phyloP scores from a whole-genome alignment of 1,139 yeast genomes.

The Sugiyamaella paludigena region DNA sequence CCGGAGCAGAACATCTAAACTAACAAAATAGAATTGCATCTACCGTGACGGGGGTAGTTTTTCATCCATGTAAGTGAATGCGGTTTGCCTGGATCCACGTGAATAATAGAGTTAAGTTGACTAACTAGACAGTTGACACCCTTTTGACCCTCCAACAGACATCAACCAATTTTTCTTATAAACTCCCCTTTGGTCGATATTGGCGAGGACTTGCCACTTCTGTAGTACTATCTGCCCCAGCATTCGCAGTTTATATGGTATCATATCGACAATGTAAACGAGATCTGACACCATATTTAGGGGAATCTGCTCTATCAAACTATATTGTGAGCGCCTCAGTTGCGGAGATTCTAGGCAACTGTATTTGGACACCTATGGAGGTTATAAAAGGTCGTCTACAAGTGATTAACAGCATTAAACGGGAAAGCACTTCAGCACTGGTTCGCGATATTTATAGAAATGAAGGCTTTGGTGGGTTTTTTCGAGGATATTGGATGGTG shows the following conservation, averaged over 20 bases:
- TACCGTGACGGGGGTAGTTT: constrained; percentile 27
- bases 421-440: constrained; percentile 22
- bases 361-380: constrained; percentile 44
- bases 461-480: constrained; percentile 40
- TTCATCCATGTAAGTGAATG: constrained; percentile 33
- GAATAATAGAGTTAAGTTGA: neutral
- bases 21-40: constrained; percentile 6
- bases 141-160: constrained; percentile 39
- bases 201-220: constrained; percentile 42
- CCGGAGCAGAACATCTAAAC: neutral
- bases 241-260: constrained; percentile 39
- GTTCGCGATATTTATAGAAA: constrained; percentile 27
- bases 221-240: constrained; percentile 39
- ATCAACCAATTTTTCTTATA: constrained; percentile 30
- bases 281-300: constrained; percentile 34
- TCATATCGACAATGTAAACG: constrained; percentile 39
- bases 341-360: constrained; percentile 40
- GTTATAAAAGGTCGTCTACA: constrained; percentile 43
- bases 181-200: constrained; percentile 36
- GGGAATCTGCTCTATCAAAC: constrained; percentile 31
- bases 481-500: constrained; percentile 42
- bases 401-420: constrained; percentile 21
- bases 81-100: neutral
- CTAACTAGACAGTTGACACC: constrained; percentile 32
- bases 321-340: constrained; percentile 37